A percentile compares a stretch with the other conserved stretches of the same genome.
Conservation (phyloP, 2,329 filamentous ascomycete species). For the Fusarium equiseti region DNA sequence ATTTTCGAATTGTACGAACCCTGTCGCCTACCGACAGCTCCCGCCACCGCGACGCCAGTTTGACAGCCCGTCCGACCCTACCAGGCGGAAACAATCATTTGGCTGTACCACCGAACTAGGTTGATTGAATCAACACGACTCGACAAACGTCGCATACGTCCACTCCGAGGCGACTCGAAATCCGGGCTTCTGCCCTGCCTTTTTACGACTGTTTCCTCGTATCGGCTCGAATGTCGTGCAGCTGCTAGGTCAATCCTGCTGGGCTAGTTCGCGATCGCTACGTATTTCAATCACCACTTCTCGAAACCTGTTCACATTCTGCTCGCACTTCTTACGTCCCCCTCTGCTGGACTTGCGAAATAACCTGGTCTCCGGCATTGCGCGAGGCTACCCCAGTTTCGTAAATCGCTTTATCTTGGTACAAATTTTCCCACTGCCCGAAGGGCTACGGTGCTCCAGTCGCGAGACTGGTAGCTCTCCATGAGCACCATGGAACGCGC, state of each 20-base stretch:
- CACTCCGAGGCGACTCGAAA: slow-evolving; percentile 5
- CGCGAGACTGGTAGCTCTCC: slow-evolving; percentile 70
- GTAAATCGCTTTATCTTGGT: slow-evolving; percentile 36
- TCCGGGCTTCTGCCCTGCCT: not conserved
- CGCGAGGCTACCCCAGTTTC: slow-evolving; percentile 27
- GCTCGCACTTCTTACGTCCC: not conserved
- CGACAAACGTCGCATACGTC: slow-evolving; percentile 21
- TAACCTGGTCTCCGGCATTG: slow-evolving; percentile 34
- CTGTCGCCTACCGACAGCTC: slow-evolving; percentile 38
- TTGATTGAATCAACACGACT: slow-evolving; percentile 27
- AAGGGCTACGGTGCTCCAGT: slow-evolving; percentile 69
- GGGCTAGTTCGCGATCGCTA: slow-evolving; percentile 27
- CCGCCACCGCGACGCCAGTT: slow-evolving; percentile 37
- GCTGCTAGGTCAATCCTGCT: slow-evolving; percentile 31
- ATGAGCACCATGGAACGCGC: slow-evolving; percentile 68
- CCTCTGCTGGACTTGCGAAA: slow-evolving; percentile 8
- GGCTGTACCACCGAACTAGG: slow-evolving; percentile 30
- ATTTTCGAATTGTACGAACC: slow-evolving; percentile 35
- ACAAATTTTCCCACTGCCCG: slow-evolving; percentile 43
- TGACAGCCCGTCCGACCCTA: slow-evolving; percentile 39
- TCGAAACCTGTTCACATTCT: not conserved
- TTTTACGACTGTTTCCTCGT: not conserved
- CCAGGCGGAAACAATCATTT: slow-evolving; percentile 32
- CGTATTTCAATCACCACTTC: slow-evolving; percentile 14
- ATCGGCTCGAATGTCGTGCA: slow-evolving; percentile 32